Conservation (phyloP, 495 filamentous ascomycete species). For the Penicillium subrubescens region DNA sequence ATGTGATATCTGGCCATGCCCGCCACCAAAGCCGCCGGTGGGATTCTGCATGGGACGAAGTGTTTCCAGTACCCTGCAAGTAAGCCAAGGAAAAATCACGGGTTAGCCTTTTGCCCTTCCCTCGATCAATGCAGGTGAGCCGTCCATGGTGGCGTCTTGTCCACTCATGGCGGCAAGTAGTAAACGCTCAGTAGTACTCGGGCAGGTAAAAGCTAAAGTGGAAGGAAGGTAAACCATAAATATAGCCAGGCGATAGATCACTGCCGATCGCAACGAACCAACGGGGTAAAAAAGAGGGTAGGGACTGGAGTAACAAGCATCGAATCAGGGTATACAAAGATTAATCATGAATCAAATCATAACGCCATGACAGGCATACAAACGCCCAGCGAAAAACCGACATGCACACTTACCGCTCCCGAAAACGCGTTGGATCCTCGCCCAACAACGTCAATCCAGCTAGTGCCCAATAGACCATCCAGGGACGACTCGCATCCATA, state of each 20-base stretch:
- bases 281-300: background rate
- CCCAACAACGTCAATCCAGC: constrained; percentile 72
- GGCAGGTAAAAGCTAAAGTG: background rate
- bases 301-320: background rate
- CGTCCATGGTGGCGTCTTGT: background rate
- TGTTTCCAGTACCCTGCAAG: constrained; percentile 63
- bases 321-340: background rate
- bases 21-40: constrained; percentile 88
- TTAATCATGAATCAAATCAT: constrained; percentile 7
- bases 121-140: background rate
- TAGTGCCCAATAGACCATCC: constrained; percentile 92
- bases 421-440: constrained; percentile 70
- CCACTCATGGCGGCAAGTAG: background rate
- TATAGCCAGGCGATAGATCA: background rate
- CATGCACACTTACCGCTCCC: constrained; percentile 53
- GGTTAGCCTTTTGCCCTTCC: background rate
- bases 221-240: background rate
- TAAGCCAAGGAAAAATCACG: background rate
- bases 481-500: constrained; percentile 83
- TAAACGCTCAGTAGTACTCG: too few species aligned
- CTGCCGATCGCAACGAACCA: background rate
- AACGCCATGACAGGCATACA: background rate
- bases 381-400: background rate
- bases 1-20: constrained; percentile 87
- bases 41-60: constrained; percentile 79